Evolutionary conservation across 768 basidiomycete genomes (phyloP), one percentile per base, ranked within the genome.

Genomic region (Phaeolepiota aurea): DNA sequence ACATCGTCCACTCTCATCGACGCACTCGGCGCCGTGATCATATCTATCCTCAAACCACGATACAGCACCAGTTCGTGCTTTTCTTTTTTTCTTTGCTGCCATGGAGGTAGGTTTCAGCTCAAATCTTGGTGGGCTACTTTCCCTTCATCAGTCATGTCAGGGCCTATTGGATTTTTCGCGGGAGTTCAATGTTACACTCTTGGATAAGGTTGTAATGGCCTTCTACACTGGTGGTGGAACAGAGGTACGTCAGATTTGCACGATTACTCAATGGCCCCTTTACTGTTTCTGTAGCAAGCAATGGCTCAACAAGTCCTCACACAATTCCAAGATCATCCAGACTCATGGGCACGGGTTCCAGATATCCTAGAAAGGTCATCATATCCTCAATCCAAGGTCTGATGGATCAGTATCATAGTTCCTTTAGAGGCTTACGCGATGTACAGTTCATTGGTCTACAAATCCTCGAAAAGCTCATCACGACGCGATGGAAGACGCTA

Each of bases 331-430:
- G 96, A 99, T 45, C 75, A 91, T 59, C 87, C 88, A 13, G 94
- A 98, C 44, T 82, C 93, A 23, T 99, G 96, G 96, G 93, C 92
- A 48, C 76, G 87, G 59, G 96, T 98, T 4, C 96, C 96, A 30
- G 85, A 87, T 45, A 87, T 99, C 52, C 71, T 99, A 44, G 91
- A 96, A 54, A 71, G 72, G 38, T 86, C 90, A 1, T 69, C 72
- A 9, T 92, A 83, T 59, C 79, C 83, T 19, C 93, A 98, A 64
- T 78, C 80, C 54, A 98, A 90, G 72, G 87, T 85, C 32, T n/a
- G n/a, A n/a, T n/a, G n/a, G n/a, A n/a, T n/a, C n/a, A n/a, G n/a
- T n/a, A n/a, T n/a, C n/a, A n/a, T n/a, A n/a, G n/a, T n/a, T n/a
- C n/a, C n/a, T n/a, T n/a, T n/a, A n/a, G n/a, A n/a, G n/a, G n/a